These are phyloP conservation scores for Talaromyces funiculosus DNA, from an alignment of 2,329 filamentous ascomycete genomes.

Conservation along the genomic window DNA sequence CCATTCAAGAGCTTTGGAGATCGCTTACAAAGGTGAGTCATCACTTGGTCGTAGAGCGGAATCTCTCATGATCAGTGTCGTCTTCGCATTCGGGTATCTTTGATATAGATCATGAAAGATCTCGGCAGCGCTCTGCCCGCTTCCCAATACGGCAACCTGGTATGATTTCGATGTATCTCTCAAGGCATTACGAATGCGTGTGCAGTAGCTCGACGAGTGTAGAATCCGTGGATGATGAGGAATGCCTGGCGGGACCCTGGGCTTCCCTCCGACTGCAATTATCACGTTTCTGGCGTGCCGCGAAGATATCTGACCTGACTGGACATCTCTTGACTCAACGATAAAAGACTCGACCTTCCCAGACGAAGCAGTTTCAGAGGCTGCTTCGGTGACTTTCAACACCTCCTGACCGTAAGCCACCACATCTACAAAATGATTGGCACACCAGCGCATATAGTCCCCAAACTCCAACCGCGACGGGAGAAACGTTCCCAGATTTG, in stretches of 20 bases:
- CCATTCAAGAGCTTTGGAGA: background rate
- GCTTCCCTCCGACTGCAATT: conserved; percentile 61
- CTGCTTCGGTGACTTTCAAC: conserved; percentile 48
- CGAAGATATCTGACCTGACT: conserved; percentile 38
- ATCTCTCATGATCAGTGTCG: conserved; percentile 72
- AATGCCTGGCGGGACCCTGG: conserved; percentile 64
- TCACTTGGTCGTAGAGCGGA: conserved; percentile 84
- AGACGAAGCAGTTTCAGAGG: background rate
- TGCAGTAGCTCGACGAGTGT: conserved; percentile 81
- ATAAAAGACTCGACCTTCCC: conserved; percentile 57
- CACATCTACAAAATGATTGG: conserved; percentile 65
- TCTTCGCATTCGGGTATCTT: conserved; percentile 74
- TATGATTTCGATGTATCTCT: conserved; percentile 45
- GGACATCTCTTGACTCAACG: conserved; percentile 59
- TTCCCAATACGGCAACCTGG: conserved; percentile 77
- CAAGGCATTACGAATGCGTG: conserved; percentile 32
- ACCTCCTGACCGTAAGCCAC: conserved; percentile 77
- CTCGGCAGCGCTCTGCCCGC: conserved; percentile 88
- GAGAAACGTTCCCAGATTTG: conserved; percentile 82
- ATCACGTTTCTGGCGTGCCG: conserved; percentile 50
- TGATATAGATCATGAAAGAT: conserved; percentile 85
- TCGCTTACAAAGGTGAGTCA: conserved; percentile 82
- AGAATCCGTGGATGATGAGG: conserved; percentile 67
- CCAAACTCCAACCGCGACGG: conserved; percentile 86
- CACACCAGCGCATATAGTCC: conserved; percentile 92